Conservation (phyloP, 2,329 filamentous ascomycete genomes). For the Malbranchea zuffiana region DNA sequence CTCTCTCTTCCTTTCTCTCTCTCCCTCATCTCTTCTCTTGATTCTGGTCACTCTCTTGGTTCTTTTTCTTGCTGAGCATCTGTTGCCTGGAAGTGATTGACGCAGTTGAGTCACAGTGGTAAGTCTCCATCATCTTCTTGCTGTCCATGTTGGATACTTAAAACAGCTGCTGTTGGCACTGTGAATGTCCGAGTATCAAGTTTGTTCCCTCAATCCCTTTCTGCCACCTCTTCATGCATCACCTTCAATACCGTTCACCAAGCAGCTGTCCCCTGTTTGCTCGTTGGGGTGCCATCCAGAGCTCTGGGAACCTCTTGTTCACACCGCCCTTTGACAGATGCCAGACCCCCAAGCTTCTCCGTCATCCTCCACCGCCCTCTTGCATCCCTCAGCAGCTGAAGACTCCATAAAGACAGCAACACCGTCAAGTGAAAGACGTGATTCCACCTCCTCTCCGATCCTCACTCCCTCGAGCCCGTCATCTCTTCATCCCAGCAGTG, state of each 20-base stretch:
- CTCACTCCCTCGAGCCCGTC: slow-evolving; percentile 18
- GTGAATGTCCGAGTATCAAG: background rate
- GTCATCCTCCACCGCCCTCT: slow-evolving; percentile 1
- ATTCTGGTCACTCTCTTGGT: background rate
- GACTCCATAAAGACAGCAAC: slow-evolving; percentile 1
- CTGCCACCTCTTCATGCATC: background rate
- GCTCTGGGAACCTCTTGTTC: slow-evolving; percentile 4
- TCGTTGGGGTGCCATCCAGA: background rate
- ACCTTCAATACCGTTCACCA: background rate
- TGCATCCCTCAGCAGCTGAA: background rate
- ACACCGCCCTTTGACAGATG: slow-evolving; percentile 3
- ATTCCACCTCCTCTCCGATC: slow-evolving; percentile 16
- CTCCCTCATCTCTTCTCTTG: slow-evolving; percentile 1
- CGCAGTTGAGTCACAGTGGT: slow-evolving; percentile 4
- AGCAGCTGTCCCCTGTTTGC: background rate
- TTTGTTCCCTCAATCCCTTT: background rate
- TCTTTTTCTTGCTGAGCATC: background rate
- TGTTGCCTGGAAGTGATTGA: slow-evolving; percentile 3
- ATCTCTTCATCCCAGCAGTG: slow-evolving; percentile 17
- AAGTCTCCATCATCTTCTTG: background rate
- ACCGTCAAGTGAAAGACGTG: slow-evolving; percentile 13
- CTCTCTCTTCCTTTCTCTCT: slow-evolving; percentile 1
- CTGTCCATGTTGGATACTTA: background rate
- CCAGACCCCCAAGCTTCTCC: slow-evolving; percentile 5
- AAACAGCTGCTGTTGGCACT: background rate